These are phyloP conservation scores for Hygrocybe punicea DNA, from an alignment of 768 basidiomycete genomes.

Conservation along the genomic window DNA sequence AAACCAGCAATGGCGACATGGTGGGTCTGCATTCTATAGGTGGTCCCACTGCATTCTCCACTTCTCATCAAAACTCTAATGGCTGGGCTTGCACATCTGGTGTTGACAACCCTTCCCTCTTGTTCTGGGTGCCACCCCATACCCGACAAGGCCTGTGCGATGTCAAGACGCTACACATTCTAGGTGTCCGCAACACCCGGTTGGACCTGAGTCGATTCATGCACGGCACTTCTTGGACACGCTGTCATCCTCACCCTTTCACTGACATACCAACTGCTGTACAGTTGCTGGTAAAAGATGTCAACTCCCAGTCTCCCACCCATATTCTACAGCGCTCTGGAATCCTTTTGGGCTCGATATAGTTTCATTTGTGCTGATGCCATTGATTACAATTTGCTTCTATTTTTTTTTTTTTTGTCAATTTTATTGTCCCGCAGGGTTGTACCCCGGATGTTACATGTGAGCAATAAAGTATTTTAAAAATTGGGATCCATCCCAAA, in stretches of 20 bases:
- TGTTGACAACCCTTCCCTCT: background rate
- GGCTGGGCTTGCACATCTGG: background rate
- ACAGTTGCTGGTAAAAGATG: too few species aligned
- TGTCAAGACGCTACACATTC: background rate
- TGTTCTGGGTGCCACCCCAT: slow-evolving; percentile 9
- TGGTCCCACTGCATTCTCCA: slow-evolving; percentile 1
- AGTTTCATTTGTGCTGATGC: too few species aligned
- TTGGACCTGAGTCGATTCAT: slow-evolving; percentile 2
- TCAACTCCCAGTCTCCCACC: too few species aligned
- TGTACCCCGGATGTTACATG: too few species aligned
- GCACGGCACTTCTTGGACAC: slow-evolving; percentile 1
- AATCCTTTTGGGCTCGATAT: too few species aligned
- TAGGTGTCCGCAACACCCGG: background rate
- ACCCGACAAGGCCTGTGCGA: slow-evolving; percentile 3
- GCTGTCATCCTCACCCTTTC: background rate
- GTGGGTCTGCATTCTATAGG: background rate
- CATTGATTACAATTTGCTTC: too few species aligned
- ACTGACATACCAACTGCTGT: too few species aligned
- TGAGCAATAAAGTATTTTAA: too few species aligned
- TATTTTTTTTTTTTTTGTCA: too few species aligned
- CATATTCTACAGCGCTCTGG: too few species aligned
- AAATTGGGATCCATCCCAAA: too few species aligned
- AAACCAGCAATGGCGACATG: slow-evolving; percentile 5
- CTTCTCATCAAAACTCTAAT: slow-evolving; percentile 5
- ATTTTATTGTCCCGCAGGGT: too few species aligned